These are phyloP conservation scores for Earliella scabrosa DNA, from an alignment of 1,284 basidiomycete genomes.

Conservation along the genomic window DNA sequence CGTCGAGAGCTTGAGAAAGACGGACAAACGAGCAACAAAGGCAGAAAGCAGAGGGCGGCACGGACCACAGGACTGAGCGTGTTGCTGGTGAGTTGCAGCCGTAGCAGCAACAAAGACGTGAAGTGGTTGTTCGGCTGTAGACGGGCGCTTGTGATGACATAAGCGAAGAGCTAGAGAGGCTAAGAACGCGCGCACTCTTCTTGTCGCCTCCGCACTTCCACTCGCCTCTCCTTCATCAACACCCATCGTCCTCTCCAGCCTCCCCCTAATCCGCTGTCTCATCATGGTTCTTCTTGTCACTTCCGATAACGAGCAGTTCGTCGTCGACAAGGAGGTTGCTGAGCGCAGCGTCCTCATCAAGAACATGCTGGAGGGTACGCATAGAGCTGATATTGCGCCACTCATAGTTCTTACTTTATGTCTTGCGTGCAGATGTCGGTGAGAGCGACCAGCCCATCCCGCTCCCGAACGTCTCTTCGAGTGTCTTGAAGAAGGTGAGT, in stretches of 20 bases:
- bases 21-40: too few relatives aligned
- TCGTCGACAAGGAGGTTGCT: conserved; percentile 93
- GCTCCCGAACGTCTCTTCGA: conserved; percentile 95
- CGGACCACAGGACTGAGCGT: too few relatives aligned
- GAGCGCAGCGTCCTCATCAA: conserved; percentile 97
- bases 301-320: conserved; percentile 96
- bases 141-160: conserved; percentile 29
- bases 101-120: too few relatives aligned
- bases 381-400: background rate
- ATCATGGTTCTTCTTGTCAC: conserved; percentile 84
- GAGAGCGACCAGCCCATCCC: conserved; percentile 94
- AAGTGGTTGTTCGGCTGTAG: too few relatives aligned
- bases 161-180: conserved; percentile 8
- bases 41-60: too few relatives aligned
- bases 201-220: conserved; percentile 27
- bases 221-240: conserved; percentile 15
- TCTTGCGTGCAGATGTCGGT: conserved; percentile 74
- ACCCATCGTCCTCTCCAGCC: conserved; percentile 14
- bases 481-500: conserved; percentile 92
- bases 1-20: too few relatives aligned
- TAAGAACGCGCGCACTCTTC: conserved; percentile 10
- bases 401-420: background rate
- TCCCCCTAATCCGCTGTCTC: conserved; percentile 9
- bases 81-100: too few relatives aligned
- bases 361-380: conserved; percentile 98